Base-by-base conservation (phyloP, 2,329 filamentous ascomycete species). In the Exutisphaerella laricina region DNA sequence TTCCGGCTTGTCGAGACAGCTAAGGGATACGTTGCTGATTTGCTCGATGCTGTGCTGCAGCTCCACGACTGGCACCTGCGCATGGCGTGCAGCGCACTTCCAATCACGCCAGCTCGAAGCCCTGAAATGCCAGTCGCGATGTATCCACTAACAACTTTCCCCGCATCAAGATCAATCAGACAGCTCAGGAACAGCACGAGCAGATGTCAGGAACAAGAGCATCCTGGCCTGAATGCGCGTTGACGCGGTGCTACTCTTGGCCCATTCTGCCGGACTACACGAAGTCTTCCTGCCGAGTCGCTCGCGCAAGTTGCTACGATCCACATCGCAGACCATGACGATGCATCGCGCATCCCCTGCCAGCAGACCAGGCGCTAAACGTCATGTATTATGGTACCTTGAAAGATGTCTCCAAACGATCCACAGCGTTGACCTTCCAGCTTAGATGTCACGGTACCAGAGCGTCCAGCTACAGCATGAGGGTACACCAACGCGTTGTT, bases 161-260 rank as follows among this genome's bases (percentile, higher is more conserved):
- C 41, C 46, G 43, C 46, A 45, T 28, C 8, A 35, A 40, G 33
- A 39, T 39, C 41, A 46, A 49, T 43, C 33, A 48, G 26, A 47
- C 26, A 22, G 30, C 39, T 41, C 38, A 43, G 30, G 38, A 46
- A 41, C 14, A 32, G 25, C 46, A 49, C 46, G 43, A 31, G 43
- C 17, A 35, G 17, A 13, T 22, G 23, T 16, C 31, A 43, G 32
- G 40, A 26, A 43, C 40, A 14, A 21, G 10, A 22, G n/a, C n/a
- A n/a, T 35, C 25, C 32, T 37, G 23, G 32, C 28, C 31, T 30
- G 32, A n/a, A n/a, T n/a, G n/a, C n/a, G n/a, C n/a, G n/a, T n/a
- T n/a, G n/a, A n/a, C n/a, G n/a, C n/a, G n/a, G n/a, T n/a, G n/a
- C n/a, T n/a, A n/a, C n/a, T n/a, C n/a, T n/a, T n/a, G n/a, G n/a